Evolutionary conservation across 2,329 filamentous ascomycete genomes (phyloP), one percentile per base, ranked within the genome.

Genomic region (Nakataea oryzae): DNA sequence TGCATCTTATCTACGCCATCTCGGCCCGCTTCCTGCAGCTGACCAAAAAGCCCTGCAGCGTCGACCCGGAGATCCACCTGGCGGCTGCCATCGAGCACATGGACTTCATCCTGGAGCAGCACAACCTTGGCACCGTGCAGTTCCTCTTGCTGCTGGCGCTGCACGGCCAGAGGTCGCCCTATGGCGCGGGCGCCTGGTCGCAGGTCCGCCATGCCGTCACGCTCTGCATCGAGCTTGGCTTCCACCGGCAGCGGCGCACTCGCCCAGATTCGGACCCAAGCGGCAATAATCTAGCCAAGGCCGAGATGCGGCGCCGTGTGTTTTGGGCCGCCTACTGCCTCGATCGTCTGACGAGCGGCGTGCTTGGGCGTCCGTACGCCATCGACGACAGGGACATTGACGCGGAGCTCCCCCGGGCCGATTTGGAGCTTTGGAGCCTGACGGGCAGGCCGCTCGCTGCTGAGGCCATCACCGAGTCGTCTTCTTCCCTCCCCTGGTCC

Each of bases 261-360:
- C 47, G 26, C 2, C 57, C 47, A 2, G 21, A 29, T 3, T 58
- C 60, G 0, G 30, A 32, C 8, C 29, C 21, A 28, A 56, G 27
- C 26, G 27, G 61, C 8, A 61, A 64, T 2, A 62, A 65, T 14
- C 57, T 60, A 2, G 58, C 62, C 2, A 67, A 70, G 11, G 28
- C 69, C 1, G 69, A 73, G 61, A 70, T 73, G 13, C 64, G 72
- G 5, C 68, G 68, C 9, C 65, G 72, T 2, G 67, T 70, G 1
- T 75, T 74, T 61, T 74, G 73, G 73, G 68, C 68, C 3, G 70
- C 68, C 54, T 74, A 75, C 60, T 70, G 66, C n/a, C 65, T 74
- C 6, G 73, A 75, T 55, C 66, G 73, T 6, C 66, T 70, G 57
- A 72, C 72, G 0, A 73, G 69, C 13, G 70, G 73, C 1, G 66